A percentile compares a stretch with the other conserved stretches of the same genome.
Evolutionary conservation across 345 rosid genomes (phyloP).

Genomic region (Euphorbia tirucalli): DNA sequence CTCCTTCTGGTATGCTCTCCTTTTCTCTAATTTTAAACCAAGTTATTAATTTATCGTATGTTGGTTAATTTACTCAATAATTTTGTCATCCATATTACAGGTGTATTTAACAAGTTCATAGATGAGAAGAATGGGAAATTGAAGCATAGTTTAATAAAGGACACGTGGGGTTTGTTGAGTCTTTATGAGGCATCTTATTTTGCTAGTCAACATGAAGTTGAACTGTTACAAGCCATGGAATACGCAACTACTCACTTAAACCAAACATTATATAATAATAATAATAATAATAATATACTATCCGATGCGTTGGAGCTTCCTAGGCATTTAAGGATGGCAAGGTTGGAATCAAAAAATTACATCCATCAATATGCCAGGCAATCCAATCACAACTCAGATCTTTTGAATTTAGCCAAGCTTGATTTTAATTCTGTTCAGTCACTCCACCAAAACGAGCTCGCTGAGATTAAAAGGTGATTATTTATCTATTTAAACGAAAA

Average conservation of each 20-base stretch:
- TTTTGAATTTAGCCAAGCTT: conserved; percentile 18
- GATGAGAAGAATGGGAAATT: conserved; percentile 24
- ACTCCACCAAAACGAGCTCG: conserved; percentile 22
- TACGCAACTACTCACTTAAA: conserved; percentile 14
- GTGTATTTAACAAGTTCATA: conserved; percentile 16
- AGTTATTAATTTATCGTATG: not conserved
- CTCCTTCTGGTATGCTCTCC: conserved; percentile 11
- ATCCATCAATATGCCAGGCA: conserved; percentile 9
- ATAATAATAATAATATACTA: not conserved
- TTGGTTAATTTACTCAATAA: no score
- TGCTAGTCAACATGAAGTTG: conserved; percentile 13
- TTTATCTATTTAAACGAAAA: not conserved
- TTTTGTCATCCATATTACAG: no score
- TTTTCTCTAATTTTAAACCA: not conserved
- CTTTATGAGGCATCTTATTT: conserved; percentile 28
- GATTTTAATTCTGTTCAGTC: conserved; percentile 24
- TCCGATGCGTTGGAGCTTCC: conserved; percentile 22
- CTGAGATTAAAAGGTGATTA: conserved; percentile 19
- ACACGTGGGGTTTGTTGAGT: conserved; percentile 20
- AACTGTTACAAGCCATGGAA: conserved; percentile 18
- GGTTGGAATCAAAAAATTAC: conserved; percentile 26
- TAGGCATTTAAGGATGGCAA: conserved; percentile 29
- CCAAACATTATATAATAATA: no score
- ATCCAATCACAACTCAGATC: conserved; percentile 4
- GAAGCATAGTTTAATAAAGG: conserved; percentile 13